These are phyloP conservation scores for Epichloe hybrida DNA, from an alignment of 2,329 filamentous ascomycete species.

Conservation along the genomic window DNA sequence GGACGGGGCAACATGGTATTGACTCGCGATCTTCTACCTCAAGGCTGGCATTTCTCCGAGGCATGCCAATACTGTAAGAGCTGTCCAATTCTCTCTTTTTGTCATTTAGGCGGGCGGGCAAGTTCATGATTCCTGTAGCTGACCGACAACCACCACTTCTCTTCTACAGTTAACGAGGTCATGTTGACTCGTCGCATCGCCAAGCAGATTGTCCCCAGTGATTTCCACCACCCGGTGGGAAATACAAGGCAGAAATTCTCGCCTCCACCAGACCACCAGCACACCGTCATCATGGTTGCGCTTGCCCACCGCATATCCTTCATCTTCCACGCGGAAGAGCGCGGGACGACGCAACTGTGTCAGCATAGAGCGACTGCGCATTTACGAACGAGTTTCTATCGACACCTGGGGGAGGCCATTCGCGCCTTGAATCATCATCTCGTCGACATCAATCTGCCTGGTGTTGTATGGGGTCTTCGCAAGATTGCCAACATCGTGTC, in stretches of 20 bases:
- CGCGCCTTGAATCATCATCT: background rate
- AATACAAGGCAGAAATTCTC: background rate
- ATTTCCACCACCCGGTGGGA: background rate
- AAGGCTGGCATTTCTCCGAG: slow-evolving; percentile 1
- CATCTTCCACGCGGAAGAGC: background rate
- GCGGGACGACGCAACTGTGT: background rate
- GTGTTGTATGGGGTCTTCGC: background rate
- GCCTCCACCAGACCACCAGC: background rate
- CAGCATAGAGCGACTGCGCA: background rate
- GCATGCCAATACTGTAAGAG: background rate
- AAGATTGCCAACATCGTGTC: background rate
- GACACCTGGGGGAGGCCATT: background rate
- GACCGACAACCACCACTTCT: background rate
- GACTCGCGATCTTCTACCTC: background rate
- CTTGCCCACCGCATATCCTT: background rate
- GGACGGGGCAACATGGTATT: background rate
- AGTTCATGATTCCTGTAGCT: background rate
- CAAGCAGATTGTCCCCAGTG: background rate
- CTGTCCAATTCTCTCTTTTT: background rate
- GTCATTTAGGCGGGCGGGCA: too few relatives aligned
- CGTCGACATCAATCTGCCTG: background rate
- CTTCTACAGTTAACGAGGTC: background rate
- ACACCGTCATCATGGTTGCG: background rate
- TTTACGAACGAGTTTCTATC: background rate
- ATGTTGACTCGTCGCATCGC: slow-evolving; percentile 1